A percentile compares a stretch with the other conserved stretches of the same genome.
These are phyloP conservation scores for Podospora australis DNA, from an alignment of 495 filamentous ascomycete genomes.

Conservation along the genomic window DNA sequence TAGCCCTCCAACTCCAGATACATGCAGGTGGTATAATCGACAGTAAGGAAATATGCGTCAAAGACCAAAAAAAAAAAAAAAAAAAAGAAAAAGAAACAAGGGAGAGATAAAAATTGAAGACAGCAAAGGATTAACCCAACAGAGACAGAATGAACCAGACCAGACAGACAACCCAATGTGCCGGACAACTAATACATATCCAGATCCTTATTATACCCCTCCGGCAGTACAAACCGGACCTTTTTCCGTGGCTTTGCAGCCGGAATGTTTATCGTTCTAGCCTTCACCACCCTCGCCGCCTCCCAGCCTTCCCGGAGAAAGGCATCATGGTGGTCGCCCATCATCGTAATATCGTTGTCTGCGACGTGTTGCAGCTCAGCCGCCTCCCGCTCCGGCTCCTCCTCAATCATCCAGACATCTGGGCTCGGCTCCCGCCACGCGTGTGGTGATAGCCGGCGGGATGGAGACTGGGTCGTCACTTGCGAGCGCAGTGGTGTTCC, in stretches of 20 bases:
- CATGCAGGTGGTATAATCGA: neutral
- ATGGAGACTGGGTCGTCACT: too few species aligned
- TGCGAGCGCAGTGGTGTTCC: too few species aligned
- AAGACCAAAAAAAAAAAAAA: neutral
- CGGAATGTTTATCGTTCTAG: conserved; percentile 33
- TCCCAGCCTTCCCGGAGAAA: too few species aligned
- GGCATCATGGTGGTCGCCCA: neutral
- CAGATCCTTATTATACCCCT: conserved; percentile 14
- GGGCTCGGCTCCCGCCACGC: conserved; percentile 47
- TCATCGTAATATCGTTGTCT: conserved; percentile 16
- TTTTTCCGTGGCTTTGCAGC: conserved; percentile 44
- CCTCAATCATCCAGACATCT: conserved; percentile 46
- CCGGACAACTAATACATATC: conserved; percentile 1
- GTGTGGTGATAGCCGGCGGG: conserved; percentile 30
- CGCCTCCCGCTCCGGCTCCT: conserved; percentile 41
- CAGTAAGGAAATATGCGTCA: neutral
- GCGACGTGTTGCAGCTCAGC: conserved; percentile 31
- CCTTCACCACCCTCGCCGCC: conserved; percentile 17
- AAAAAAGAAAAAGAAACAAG: neutral
- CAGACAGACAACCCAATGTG: too few species aligned
- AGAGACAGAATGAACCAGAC: too few species aligned
- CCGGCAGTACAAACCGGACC: conserved; percentile 44
- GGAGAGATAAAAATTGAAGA: too few species aligned
- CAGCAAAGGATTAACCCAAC: too few species aligned
- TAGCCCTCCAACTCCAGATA: neutral